Percentiles rank a stretch among this genome's conserved stretches.
Evolutionary conservation across 2,329 filamentous ascomycete species (phyloP).

Genomic region (Coniochaeta ligniaria): DNA sequence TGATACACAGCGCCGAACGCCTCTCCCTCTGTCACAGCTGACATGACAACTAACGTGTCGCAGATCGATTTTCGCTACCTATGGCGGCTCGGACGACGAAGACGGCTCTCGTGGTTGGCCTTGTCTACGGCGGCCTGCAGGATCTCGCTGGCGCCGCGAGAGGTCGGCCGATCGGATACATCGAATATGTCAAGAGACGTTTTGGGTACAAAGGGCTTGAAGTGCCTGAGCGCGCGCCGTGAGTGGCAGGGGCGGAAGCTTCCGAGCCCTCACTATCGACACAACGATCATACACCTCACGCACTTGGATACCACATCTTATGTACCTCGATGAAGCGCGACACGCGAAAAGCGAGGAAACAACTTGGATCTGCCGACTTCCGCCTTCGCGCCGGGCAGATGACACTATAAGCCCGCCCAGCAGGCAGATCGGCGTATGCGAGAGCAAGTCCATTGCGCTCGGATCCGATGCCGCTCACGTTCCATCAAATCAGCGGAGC

Average conservation of each 20-base stretch:
- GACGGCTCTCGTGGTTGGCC: constrained; percentile 69
- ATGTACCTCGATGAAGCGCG: neutral
- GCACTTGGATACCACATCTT: neutral
- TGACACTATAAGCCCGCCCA: neutral
- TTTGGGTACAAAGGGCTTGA: constrained; percentile 15
- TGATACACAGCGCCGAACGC: too few species aligned
- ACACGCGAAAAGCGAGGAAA: neutral
- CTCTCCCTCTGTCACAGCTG: neutral
- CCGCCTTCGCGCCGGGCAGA: neutral
- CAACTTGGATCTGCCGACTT: neutral
- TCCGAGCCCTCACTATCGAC: neutral
- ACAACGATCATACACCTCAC: neutral
- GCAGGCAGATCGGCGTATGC: neutral
- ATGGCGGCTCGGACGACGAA: constrained; percentile 72
- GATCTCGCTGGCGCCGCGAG: constrained; percentile 63
- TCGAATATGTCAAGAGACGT: constrained; percentile 56
- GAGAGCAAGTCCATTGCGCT: neutral
- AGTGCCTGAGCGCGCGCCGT: neutral
- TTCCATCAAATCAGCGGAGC: neutral
- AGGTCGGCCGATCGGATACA: constrained; percentile 67
- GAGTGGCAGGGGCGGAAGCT: neutral
- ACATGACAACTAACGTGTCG: constrained; percentile 2
- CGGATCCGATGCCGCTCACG: neutral
- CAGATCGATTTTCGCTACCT: constrained; percentile 73
- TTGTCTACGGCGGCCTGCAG: constrained; percentile 75